Evolutionary conservation across 2,329 filamentous ascomycete species (phyloP).

Genomic region (Zalaria sp.): DNA sequence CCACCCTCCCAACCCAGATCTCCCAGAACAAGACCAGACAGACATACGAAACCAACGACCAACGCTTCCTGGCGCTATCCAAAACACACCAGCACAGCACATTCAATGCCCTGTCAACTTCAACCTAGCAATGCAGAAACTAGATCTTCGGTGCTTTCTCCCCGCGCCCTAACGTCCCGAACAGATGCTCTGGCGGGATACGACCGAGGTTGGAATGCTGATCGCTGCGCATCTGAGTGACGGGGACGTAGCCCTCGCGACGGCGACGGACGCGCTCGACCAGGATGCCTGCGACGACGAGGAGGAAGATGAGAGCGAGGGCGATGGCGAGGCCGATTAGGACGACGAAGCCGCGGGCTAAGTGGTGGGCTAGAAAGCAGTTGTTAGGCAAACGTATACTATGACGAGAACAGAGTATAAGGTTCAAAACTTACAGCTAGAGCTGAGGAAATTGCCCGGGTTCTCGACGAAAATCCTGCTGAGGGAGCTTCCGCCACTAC

Average conservation of each 20-base stretch:
- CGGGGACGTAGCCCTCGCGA: slow-evolving; percentile 68
- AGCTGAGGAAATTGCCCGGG: slow-evolving; percentile 55
- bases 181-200: slow-evolving; percentile 33
- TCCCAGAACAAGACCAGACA: too few species aligned
- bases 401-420: background rate
- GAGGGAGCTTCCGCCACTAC: slow-evolving; percentile 57
- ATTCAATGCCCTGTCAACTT: too few species aligned
- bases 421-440: slow-evolving; percentile 38
- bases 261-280: slow-evolving; percentile 64
- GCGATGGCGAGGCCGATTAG: slow-evolving; percentile 70
- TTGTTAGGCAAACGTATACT: slow-evolving; percentile 5
- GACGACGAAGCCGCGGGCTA: slow-evolving; percentile 64
- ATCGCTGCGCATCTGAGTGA: slow-evolving; percentile 39
- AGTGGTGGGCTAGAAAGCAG: slow-evolving; percentile 31
- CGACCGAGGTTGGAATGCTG: slow-evolving; percentile 33
- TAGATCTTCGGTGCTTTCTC: slow-evolving; percentile 6
- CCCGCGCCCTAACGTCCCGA: slow-evolving; percentile 12
- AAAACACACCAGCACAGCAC: too few species aligned
- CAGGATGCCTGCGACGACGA: slow-evolving; percentile 61
- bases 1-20: too few species aligned
- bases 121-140: background rate
- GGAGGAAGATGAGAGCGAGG: slow-evolving; percentile 60
- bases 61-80: too few species aligned
- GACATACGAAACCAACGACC: too few species aligned
- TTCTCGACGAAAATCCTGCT: slow-evolving; percentile 74